These are phyloP conservation scores for Ceratobasidium sp. DNA, from an alignment of 1,284 basidiomycete genomes.

Conservation along the genomic window DNA sequence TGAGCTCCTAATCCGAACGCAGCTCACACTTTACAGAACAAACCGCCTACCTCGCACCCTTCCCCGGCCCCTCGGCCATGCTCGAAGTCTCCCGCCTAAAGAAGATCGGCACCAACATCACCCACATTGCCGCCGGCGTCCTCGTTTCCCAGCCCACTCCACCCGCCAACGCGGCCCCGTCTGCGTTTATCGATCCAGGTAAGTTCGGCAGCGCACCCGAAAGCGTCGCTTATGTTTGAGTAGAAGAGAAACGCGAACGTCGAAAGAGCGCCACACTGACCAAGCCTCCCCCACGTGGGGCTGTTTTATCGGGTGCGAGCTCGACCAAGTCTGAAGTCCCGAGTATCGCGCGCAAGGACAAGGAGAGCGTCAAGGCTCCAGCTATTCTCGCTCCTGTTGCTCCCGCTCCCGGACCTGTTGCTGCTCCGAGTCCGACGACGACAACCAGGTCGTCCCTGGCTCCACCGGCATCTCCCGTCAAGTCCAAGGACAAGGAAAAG, in stretches of 20 bases:
- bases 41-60: constrained; percentile 34
- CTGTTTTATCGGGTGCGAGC: constrained; percentile 26
- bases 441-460: background rate
- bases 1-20: no score
- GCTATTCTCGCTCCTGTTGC: background rate
- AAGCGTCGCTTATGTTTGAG: background rate
- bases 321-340: constrained; percentile 34
- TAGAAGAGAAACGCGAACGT: constrained; percentile 19
- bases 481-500: constrained; percentile 24
- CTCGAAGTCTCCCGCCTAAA: constrained; percentile 34
- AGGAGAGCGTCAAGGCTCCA: background rate
- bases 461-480: constrained; percentile 3
- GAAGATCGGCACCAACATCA: constrained; percentile 26
- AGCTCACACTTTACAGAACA: constrained; percentile 31
- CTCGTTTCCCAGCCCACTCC: constrained; percentile 23
- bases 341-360: constrained; percentile 13
- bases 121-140: constrained; percentile 32
- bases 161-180: background rate
- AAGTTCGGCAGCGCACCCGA: background rate
- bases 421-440: background rate
- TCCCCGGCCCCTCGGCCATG: constrained; percentile 20
- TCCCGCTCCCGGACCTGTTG: background rate
- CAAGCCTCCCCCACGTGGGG: constrained; percentile 25
- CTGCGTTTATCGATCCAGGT: constrained; percentile 33
- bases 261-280: constrained; percentile 31